Evolutionary conservation across 352 stramenopile genomes (phyloP).

Genomic region (Phytophthora pistaciae): DNA sequence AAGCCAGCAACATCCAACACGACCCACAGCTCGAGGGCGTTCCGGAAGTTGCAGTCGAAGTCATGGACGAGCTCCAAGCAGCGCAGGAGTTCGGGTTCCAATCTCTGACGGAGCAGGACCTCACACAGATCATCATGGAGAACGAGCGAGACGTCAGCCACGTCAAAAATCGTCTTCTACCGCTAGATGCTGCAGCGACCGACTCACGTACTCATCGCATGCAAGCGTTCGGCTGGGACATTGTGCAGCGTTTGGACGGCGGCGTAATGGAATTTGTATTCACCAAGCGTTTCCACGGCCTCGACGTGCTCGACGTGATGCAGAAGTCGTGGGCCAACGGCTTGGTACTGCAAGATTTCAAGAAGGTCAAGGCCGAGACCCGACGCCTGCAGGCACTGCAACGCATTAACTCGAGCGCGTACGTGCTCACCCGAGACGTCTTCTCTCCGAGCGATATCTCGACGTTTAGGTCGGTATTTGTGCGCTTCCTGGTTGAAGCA

Average conservation of each 20-base stretch:
- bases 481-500: conserved; percentile 43
- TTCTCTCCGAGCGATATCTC: conserved; percentile 32
- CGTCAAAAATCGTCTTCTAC: conserved; percentile 31
- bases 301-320: conserved; percentile 39
- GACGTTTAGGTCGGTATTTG: conserved; percentile 44
- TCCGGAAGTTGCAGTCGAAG: neutral
- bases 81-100: conserved; percentile 39
- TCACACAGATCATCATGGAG: conserved; percentile 43
- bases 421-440: conserved; percentile 43
- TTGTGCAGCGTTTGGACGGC: conserved; percentile 33
- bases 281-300: conserved; percentile 37
- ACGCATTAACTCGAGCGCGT: conserved; percentile 30
- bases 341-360: conserved; percentile 36
- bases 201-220: conserved; percentile 9
- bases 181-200: no score
- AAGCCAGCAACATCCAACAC: neutral
- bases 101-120: conserved; percentile 24
- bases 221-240: conserved; percentile 44
- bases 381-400: conserved; percentile 40
- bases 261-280: conserved; percentile 45
- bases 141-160: conserved; percentile 25
- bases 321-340: conserved; percentile 39
- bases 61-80: conserved; percentile 31
- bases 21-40: neutral
- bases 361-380: conserved; percentile 42